Base-by-base conservation (phyloP, 1,284 basidiomycete species). In the Trametes versicolor region DNA sequence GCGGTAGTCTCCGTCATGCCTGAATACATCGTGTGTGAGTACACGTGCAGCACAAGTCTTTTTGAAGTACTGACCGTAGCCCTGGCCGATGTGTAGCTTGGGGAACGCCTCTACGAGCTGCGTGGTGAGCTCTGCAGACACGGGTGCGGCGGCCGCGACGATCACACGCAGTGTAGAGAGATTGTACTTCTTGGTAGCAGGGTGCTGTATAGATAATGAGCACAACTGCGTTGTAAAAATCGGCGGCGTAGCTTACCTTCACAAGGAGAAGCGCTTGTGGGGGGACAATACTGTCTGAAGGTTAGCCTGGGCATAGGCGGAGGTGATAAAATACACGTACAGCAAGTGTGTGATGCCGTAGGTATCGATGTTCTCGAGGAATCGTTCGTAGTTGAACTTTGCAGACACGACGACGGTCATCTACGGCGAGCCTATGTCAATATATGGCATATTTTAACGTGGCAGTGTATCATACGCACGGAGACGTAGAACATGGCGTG, bases 81-180 rank as follows among this genome's bases (percentile, higher is more conserved):
- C 88, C 74, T 92, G 90, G 4, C 87, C 88, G 57, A 92, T 83
- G 23, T 82, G 77, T 1, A 85, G 83, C n/a, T 85, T 76, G 0
- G 90, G 90, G 19, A 94, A 75, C 36, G 89, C 73, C 32, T 81
- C 76, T 50, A 84, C 77, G n/a, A 92, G 73, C 66, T 87, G 82
- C 36, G 80, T 68, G 55, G 84, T 87, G 23, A 92, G 79, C 70
- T 91, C 91, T n/a, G 83, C 79, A 1, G 91, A 88, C 2, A 95
- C 76, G 0, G 93, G 93, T 0, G 93, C 93, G 0, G 92, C 93
- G 12, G 90, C 90, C 32, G 81, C 80, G 77, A 93, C 83, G 63
- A 87, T 81, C 71, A 83, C 79, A 60, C 86, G 81, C 50, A 95
- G 76, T 57, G 81, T 77, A 23, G 80, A 82, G 32, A 96, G 79